Conservation (phyloP, 345 rosid species). For the Noccaea bulbosa region DNA sequence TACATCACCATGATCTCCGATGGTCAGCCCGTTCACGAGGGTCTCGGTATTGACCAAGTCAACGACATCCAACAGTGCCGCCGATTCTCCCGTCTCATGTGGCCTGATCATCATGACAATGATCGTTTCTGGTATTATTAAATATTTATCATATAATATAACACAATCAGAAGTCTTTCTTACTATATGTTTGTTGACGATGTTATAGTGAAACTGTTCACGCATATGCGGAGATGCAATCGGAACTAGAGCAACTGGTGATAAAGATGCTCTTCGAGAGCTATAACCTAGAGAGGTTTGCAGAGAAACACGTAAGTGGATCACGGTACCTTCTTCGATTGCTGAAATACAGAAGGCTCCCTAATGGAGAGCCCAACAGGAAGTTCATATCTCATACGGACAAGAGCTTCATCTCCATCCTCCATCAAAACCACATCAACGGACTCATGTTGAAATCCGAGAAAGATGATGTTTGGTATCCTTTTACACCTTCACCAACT, state of each 20-base stretch:
- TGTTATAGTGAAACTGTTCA: slow-evolving; percentile 49
- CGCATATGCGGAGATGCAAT: slow-evolving; percentile 46
- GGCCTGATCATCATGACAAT: slow-evolving; percentile 55
- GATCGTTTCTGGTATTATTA: slow-evolving; percentile 47
- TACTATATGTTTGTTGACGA: background rate
- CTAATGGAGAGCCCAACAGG: slow-evolving; percentile 51
- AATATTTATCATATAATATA: background rate
- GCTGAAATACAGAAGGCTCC: slow-evolving; percentile 50
- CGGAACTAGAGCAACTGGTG: slow-evolving; percentile 53
- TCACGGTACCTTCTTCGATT: slow-evolving; percentile 62
- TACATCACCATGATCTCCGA: slow-evolving; percentile 47
- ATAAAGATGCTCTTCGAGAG: slow-evolving; percentile 62
- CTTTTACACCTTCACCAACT: slow-evolving; percentile 56
- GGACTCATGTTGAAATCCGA: slow-evolving; percentile 56
- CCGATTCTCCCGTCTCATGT: slow-evolving; percentile 52
- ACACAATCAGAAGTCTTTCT: background rate
- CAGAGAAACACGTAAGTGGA: slow-evolving; percentile 45
- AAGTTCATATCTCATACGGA: slow-evolving; percentile 64
- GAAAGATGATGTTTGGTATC: slow-evolving; percentile 55
- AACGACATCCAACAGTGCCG: slow-evolving; percentile 41
- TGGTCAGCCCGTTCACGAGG: slow-evolving; percentile 52
- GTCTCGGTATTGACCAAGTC: slow-evolving; percentile 52
- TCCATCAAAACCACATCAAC: slow-evolving; percentile 62
- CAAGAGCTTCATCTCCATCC: slow-evolving; percentile 64
- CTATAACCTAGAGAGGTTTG: slow-evolving; percentile 50